These are phyloP conservation scores for Rhizopogon vesiculosus DNA, from an alignment of 768 basidiomycete species.

Conservation along the genomic window DNA sequence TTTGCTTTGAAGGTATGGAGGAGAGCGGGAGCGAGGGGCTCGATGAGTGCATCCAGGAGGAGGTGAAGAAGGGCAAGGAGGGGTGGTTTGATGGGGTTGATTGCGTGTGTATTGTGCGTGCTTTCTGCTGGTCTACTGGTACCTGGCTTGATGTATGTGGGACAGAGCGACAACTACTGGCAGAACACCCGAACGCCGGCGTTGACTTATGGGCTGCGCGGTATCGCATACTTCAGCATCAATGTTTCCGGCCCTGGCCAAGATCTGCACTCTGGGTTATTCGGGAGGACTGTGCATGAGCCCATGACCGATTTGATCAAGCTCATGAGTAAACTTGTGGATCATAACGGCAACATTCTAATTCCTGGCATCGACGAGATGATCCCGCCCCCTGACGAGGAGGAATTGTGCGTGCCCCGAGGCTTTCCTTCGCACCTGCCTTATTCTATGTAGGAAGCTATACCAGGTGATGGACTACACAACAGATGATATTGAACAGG, in stretches of 20 bases:
- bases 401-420: slow-evolving; percentile 52
- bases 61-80: slow-evolving; percentile 58
- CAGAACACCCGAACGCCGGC: slow-evolving; percentile 75
- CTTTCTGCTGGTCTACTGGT: background rate
- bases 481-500: slow-evolving; percentile 65
- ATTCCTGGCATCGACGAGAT: slow-evolving; percentile 87
- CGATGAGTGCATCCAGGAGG: slow-evolving; percentile 77
- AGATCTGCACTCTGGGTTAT: slow-evolving; percentile 89
- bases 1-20: slow-evolving; percentile 98
- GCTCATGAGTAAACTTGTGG: slow-evolving; percentile 84
- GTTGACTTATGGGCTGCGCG: slow-evolving; percentile 85
- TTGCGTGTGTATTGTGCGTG: slow-evolving; percentile 84
- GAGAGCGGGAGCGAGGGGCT: slow-evolving; percentile 90
- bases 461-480: slow-evolving; percentile 75
- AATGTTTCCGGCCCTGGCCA: slow-evolving; percentile 77
- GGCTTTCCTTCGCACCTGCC: background rate
- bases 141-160: background rate
- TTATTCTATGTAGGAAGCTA: slow-evolving; percentile 40
- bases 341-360: slow-evolving; percentile 73
- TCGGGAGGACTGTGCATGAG: slow-evolving; percentile 78
- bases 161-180: slow-evolving; percentile 93
- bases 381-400: slow-evolving; percentile 66
- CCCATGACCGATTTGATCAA: slow-evolving; percentile 92
- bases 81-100: slow-evolving; percentile 87
- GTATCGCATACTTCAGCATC: slow-evolving; percentile 82